Evolutionary conservation across 192 early-diverging fungal species (phyloP), one percentile per base, ranked within the genome.

Genomic region (Podila epicladia): DNA sequence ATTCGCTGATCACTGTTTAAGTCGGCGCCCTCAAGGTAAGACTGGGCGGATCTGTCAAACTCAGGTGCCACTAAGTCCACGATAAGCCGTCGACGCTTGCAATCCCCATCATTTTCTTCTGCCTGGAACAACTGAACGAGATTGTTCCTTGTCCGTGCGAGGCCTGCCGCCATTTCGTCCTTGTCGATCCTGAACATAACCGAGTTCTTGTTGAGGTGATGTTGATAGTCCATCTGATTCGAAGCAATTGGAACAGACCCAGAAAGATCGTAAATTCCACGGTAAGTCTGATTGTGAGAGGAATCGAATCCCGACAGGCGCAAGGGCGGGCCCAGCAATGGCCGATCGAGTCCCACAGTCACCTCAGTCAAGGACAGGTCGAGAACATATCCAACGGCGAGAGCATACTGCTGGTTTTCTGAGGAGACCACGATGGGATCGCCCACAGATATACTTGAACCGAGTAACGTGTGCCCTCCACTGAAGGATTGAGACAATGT

Each of bases 361-460:
- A 96, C 74, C 24, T 75, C 71, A 26, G 67, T 82, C 31, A 75
- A 64, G 24, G 84, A 73, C 9, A 94, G 48, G 2, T 89, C 87
- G 9, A 76, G 69, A 6, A 97, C 87, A 67, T 89, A 94, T 1
- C 97, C 97, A 22, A 92, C 87, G 0, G 91, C 92, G 6, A 98
- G 62, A 8, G 93, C 92, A 67, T 90, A 91, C 51, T 95, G 92
- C 0, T 90, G 91, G 6, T 74, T 68, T 62, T 94, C 92, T 8
- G 89, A 91, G 0, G 97, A 97, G 9, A 98, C 83, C 0, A 96
- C 89, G 26, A 98, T 86, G 0, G 91, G 90, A 64, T 98, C 97
- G 13, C 94, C 94, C 0, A 90, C 85, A 28, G 72, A 63, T 33
- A 94, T 86, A 6, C 87, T 87, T 51, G 84, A 84, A 28, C 78